Conservation (phyloP, 2,329 filamentous ascomycete species). For the Grosmannia serpens region DNA sequence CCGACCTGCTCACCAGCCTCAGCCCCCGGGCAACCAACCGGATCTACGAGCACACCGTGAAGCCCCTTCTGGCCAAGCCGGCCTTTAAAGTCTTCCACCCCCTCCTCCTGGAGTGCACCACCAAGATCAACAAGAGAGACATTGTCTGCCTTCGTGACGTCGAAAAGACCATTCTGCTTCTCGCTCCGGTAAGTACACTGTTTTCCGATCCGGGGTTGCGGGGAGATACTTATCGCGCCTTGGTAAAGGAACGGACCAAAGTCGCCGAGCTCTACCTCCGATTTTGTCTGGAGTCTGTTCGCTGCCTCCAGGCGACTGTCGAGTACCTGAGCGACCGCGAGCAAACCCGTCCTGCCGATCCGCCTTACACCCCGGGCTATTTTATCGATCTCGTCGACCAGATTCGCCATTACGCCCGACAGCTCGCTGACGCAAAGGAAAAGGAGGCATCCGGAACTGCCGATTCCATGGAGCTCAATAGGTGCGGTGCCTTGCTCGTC, state of each 20-base stretch:
- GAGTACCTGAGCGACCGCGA: conserved; percentile 77
- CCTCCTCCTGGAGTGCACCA: conserved; percentile 66
- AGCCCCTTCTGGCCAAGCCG: conserved; percentile 63
- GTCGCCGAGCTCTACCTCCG: conserved; percentile 61
- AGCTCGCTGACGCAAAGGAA: conserved; percentile 65
- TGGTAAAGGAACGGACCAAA: conserved; percentile 69
- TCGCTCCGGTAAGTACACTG: conserved; percentile 76
- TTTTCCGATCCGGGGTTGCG: conserved; percentile 40
- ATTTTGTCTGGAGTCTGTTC: conserved; percentile 84
- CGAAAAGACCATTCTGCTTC: conserved; percentile 84
- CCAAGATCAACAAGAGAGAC: conserved; percentile 69
- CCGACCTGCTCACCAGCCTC: conserved; percentile 46
- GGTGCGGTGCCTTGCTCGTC: conserved; percentile 28
- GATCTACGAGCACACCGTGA: conserved; percentile 69
- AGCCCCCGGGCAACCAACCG: conserved; percentile 60
- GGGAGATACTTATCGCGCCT: conserved; percentile 58
- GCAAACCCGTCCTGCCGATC: conserved; percentile 71
- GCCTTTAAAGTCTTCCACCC: conserved; percentile 69
- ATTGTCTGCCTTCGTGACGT: conserved; percentile 87
- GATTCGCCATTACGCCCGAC: conserved; percentile 78
- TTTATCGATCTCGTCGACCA: conserved; percentile 94
- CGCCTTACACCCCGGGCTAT: conserved; percentile 90
- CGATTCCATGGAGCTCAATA: conserved; percentile 46
- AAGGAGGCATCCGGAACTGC: conserved; percentile 41
- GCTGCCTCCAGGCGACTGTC: conserved; percentile 81